phyloP scores from a whole-genome alignment of 768 basidiomycete species.

The Sporobolomyces phaffii region DNA sequence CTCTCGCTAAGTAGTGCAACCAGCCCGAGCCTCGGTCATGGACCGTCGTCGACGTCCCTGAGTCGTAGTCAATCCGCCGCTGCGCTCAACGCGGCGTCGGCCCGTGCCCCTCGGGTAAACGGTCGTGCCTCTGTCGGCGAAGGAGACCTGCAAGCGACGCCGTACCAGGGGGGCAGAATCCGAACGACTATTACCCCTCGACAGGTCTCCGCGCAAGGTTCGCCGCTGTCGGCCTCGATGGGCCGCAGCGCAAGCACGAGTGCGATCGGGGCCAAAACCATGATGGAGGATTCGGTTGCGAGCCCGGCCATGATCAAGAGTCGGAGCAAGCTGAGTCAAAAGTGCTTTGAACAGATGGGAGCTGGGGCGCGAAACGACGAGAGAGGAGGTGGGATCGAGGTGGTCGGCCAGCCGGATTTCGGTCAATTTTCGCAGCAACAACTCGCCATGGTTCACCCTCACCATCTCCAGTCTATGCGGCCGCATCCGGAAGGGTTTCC shows the following conservation, averaged over 20 bases:
- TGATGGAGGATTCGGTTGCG: conserved; percentile 31
- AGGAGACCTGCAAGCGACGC: conserved; percentile 20
- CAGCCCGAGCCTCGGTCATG: background rate
- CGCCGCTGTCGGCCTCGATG: conserved; percentile 25
- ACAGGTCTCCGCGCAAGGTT: background rate
- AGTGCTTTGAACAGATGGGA: conserved; percentile 29
- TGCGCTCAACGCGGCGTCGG: background rate
- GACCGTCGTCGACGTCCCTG: background rate
- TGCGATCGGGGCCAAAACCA: conserved; percentile 11
- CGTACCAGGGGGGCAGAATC: background rate
- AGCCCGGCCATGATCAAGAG: conserved; percentile 35
- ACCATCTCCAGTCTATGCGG: background rate
- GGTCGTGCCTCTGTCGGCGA: conserved; percentile 46
- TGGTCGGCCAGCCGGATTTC: background rate
- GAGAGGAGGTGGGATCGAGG: background rate
- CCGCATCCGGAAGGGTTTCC: conserved; percentile 12
- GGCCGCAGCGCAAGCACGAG: conserved; percentile 30
- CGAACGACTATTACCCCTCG: conserved; percentile 2
- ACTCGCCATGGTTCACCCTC: background rate
- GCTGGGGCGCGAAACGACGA: background rate
- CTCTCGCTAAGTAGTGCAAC: background rate
- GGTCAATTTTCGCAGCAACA: background rate
- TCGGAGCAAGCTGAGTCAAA: conserved; percentile 25
- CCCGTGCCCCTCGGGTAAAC: background rate
- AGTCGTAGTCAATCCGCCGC: conserved; percentile 23